Evolutionary conservation across 345 rosid genomes (phyloP).

Genomic region (Gossypium australe): DNA sequence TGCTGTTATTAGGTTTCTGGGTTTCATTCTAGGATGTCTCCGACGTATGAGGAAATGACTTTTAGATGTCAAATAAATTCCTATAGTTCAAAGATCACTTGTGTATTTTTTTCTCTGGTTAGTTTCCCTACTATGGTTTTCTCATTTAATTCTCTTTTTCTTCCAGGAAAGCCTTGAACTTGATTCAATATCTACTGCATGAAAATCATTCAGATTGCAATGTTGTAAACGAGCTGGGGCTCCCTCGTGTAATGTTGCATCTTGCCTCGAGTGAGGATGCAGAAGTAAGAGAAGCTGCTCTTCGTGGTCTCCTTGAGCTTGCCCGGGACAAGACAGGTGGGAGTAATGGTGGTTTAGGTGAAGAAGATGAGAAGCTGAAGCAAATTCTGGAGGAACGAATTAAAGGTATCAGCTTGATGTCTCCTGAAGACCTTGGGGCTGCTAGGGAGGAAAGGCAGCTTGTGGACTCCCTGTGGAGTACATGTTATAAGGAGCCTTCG

Average conservation of each 20-base stretch:
- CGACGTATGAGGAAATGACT: neutral
- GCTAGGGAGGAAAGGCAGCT: conserved; percentile 80
- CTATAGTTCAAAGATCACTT: neutral
- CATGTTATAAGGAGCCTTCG: conserved; percentile 66
- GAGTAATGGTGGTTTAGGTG: conserved; percentile 31
- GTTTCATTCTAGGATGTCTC: neutral
- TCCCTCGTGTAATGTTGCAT: conserved; percentile 74
- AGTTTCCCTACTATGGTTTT: neutral
- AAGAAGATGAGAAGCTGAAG: conserved; percentile 54
- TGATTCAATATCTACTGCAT: conserved; percentile 76
- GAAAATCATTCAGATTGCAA: conserved; percentile 70
- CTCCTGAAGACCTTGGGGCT: conserved; percentile 72
- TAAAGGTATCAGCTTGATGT: conserved; percentile 52
- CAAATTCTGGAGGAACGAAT: conserved; percentile 69
- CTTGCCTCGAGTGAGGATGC: conserved; percentile 72
- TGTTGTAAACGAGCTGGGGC: conserved; percentile 59
- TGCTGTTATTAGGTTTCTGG: neutral
- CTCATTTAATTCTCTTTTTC: neutral
- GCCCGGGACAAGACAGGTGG: conserved; percentile 40
- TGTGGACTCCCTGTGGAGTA: conserved; percentile 72
- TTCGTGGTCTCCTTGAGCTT: conserved; percentile 66
- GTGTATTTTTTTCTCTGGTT: neutral
- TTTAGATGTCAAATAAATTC: neutral
- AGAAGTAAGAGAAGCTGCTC: conserved; percentile 80
- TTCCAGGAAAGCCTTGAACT: conserved; percentile 84